Conservation (phyloP, 129 eudicot genomes). For the Chrysanthemum makinoi region DNA sequence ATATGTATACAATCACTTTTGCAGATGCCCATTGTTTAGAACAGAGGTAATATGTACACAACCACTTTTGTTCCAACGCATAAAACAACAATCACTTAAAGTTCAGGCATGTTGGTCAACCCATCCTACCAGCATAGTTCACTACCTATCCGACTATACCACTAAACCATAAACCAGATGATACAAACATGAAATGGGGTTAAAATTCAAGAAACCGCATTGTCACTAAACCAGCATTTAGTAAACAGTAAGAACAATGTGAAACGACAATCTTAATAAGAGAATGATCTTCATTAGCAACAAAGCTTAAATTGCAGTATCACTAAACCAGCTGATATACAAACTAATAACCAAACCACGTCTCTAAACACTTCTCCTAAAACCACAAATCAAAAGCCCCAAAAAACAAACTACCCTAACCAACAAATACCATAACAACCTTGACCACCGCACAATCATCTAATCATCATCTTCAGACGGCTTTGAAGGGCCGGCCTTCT, state of each 20-base stretch:
- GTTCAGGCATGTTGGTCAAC: too few relatives aligned
- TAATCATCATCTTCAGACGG: constrained; percentile 27
- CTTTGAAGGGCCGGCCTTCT: constrained; percentile 34
- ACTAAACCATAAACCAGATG: too few relatives aligned
- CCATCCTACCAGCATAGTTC: too few relatives aligned
- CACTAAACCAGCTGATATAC: constrained; percentile 23
- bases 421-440: neutral
- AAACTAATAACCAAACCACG: constrained; percentile 12
- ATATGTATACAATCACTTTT: too few relatives aligned
- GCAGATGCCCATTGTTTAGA: too few relatives aligned
- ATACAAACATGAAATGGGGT: neutral
- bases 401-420: neutral
- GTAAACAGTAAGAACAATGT: too few relatives aligned
- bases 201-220: neutral
- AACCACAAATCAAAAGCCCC: neutral
- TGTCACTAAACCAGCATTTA: too few relatives aligned
- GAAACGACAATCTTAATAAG: constrained; percentile 25
- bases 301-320: constrained; percentile 1
- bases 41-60: too few relatives aligned
- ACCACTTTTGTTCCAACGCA: too few relatives aligned
- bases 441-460: neutral
- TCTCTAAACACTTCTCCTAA: constrained; percentile 1
- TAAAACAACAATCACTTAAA: too few relatives aligned
- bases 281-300: constrained; percentile 12
- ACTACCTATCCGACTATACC: too few relatives aligned